phyloP scores from a whole-genome alignment of 2,329 filamentous ascomycete genomes.

The Exophiala calicioides region DNA sequence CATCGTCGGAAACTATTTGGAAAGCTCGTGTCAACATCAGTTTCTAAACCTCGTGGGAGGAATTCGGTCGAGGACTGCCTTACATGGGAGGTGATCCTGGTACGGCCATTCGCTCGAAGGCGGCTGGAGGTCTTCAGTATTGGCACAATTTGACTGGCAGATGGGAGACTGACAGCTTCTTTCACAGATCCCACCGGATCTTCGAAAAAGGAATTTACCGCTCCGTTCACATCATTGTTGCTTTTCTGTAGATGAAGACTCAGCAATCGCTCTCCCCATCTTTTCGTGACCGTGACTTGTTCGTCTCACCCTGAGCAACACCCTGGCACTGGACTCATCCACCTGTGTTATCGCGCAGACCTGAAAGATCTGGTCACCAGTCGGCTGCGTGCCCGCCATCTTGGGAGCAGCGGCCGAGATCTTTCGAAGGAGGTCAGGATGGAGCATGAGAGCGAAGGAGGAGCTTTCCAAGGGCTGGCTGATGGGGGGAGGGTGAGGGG shows the following conservation, averaged over 20 bases:
- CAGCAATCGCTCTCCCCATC: not conserved
- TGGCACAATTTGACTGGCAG: not conserved
- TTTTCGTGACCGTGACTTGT: not conserved
- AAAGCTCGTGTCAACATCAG: conserved; percentile 31
- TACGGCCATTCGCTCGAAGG: conserved; percentile 25
- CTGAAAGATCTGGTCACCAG: conserved; percentile 19
- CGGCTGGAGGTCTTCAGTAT: conserved; percentile 8
- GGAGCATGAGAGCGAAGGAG: not conserved
- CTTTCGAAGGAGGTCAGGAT: not conserved
- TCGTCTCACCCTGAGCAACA: conserved; percentile 20
- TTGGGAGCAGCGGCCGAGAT: not conserved
- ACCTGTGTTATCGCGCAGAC: conserved; percentile 19
- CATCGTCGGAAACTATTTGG: conserved; percentile 41
- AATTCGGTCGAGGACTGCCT: conserved; percentile 2
- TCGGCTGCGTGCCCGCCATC: conserved; percentile 21
- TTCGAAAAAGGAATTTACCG: conserved; percentile 52
- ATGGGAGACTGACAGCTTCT: conserved; percentile 10
- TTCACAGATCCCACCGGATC: conserved; percentile 36
- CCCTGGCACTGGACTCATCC: conserved; percentile 17
- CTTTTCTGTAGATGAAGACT: conserved; percentile 40
- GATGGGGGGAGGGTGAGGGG: not conserved
- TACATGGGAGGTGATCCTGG: conserved; percentile 31
- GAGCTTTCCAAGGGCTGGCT: not conserved
- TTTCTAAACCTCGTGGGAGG: not conserved
- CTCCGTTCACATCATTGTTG: conserved; percentile 46